These are phyloP conservation scores for Phyllosticta capitalensis DNA, from an alignment of 2,329 filamentous ascomycete genomes.

Conservation along the genomic window DNA sequence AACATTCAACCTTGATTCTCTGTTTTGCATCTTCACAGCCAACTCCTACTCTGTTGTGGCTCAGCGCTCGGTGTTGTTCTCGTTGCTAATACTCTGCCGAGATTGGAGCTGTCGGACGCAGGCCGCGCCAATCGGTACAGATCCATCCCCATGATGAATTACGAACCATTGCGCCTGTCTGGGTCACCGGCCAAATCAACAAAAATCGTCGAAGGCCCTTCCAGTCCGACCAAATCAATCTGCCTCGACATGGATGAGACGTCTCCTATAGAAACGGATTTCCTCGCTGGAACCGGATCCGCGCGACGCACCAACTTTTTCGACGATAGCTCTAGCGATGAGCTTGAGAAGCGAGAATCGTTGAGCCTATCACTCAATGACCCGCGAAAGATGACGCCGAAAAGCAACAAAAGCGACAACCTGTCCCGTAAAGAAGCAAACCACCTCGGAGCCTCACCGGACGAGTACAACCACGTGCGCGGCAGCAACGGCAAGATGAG, in stretches of 20 bases:
- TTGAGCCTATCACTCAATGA: neutral
- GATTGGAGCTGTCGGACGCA: neutral
- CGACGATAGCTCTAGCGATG: constrained; percentile 18
- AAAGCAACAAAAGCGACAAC: neutral
- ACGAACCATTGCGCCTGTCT: constrained; percentile 10
- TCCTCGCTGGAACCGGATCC: constrained; percentile 13
- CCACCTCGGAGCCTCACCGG: neutral
- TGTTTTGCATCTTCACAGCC: neutral
- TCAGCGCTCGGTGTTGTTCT: neutral
- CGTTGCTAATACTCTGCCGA: neutral
- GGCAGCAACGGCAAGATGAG: neutral
- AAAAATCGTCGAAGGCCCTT: constrained; percentile 19
- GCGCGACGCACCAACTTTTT: constrained; percentile 26
- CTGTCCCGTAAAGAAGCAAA: neutral
- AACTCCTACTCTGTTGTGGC: neutral
- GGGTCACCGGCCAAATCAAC: constrained; percentile 17
- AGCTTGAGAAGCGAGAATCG: neutral
- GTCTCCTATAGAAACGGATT: neutral
- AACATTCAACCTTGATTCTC: neutral
- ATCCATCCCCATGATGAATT: neutral
- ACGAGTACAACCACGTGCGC: constrained; percentile 5
- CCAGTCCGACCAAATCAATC: constrained; percentile 27
- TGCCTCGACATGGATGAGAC: constrained; percentile 21
- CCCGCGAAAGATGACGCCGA: neutral
- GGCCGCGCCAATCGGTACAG: neutral